Conservation (phyloP, 2,329 filamentous ascomycete genomes). For the Fusarium sp. region DNA sequence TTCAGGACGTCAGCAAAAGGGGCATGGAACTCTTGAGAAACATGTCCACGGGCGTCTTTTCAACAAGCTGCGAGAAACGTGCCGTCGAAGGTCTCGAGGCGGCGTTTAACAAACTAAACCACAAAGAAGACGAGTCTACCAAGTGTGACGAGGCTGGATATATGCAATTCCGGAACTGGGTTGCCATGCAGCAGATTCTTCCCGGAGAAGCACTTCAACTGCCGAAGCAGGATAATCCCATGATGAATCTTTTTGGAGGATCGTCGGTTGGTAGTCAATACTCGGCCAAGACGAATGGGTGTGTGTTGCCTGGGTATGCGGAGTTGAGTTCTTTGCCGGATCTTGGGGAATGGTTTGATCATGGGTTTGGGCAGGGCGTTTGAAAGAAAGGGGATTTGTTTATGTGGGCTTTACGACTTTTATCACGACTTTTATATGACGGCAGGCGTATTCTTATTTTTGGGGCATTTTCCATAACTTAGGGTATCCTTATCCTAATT, state of each 20-base stretch:
- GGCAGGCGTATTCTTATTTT: background rate
- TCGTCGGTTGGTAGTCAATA: background rate
- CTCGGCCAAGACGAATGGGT: background rate
- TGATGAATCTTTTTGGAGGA: background rate
- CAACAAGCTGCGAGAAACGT: conserved; percentile 22
- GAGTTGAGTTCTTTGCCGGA: conserved; percentile 20
- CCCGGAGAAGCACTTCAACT: conserved; percentile 23
- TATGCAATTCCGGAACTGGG: conserved; percentile 38
- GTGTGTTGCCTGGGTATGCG: conserved; percentile 4
- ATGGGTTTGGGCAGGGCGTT: conserved; percentile 11
- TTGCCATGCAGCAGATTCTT: conserved; percentile 32
- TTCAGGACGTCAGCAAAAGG: conserved; percentile 11
- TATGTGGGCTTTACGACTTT: background rate
- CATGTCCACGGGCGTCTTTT: conserved; percentile 25
- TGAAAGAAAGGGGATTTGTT: background rate
- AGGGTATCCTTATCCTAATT: background rate
- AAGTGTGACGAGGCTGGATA: conserved; percentile 22
- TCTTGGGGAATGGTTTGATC: conserved; percentile 27
- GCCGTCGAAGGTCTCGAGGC: conserved; percentile 23
- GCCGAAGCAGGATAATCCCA: conserved; percentile 9
- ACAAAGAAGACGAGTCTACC: background rate
- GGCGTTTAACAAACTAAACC: conserved; percentile 15
- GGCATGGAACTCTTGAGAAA: conserved; percentile 26
- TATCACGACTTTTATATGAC: background rate
- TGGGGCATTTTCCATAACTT: background rate